A percentile compares a stretch with the other conserved stretches of the same genome.
Conservation (phyloP, 1,284 basidiomycete species). For the Trichosporon ovoides region DNA sequence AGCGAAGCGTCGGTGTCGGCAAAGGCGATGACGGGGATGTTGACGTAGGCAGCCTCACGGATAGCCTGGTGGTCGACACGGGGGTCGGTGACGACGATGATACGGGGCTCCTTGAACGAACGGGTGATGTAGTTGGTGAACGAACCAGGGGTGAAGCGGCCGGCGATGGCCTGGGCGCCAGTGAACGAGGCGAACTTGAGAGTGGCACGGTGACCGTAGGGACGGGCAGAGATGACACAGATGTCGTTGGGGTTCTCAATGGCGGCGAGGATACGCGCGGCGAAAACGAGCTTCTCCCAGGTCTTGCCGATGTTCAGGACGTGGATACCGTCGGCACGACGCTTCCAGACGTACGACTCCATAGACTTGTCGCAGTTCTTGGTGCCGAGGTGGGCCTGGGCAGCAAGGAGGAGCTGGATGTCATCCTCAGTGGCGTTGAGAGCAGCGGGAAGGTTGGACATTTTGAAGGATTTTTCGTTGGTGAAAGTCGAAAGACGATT, state of each 20-base stretch:
- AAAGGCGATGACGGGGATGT: slow-evolving; percentile 99
- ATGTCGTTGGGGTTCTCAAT: slow-evolving; percentile 98
- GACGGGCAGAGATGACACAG: slow-evolving; percentile 94
- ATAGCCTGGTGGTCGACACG: slow-evolving; percentile 99
- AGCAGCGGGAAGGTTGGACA: slow-evolving; percentile 78
- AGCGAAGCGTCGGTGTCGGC: slow-evolving; percentile 97
- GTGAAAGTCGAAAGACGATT: slow-evolving; percentile 14
- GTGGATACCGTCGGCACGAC: slow-evolving; percentile 92
- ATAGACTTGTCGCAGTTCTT: slow-evolving; percentile 99
- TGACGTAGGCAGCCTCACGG: slow-evolving; percentile 98
- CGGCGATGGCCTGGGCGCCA: slow-evolving; percentile 96
- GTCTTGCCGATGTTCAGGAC: slow-evolving; percentile 98
- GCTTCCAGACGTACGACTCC: slow-evolving; percentile 96
- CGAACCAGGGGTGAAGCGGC: slow-evolving; percentile 97
- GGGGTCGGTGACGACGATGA: slow-evolving; percentile 97
- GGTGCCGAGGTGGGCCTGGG: slow-evolving; percentile 92
- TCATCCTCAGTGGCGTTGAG: slow-evolving; percentile 95
- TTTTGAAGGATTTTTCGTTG: slow-evolving; percentile 27
- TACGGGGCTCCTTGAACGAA: slow-evolving; percentile 98
- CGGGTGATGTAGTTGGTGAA: slow-evolving; percentile 99
- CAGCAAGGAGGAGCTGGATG: slow-evolving; percentile 88
- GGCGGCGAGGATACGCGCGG: slow-evolving; percentile 86
- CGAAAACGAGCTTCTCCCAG: slow-evolving; percentile 97
- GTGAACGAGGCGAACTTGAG: slow-evolving; percentile 98
- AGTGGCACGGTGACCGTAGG: slow-evolving; percentile 98